Base-by-base conservation (phyloP, 345 rosid species). In the Theobroma cacao region DNA sequence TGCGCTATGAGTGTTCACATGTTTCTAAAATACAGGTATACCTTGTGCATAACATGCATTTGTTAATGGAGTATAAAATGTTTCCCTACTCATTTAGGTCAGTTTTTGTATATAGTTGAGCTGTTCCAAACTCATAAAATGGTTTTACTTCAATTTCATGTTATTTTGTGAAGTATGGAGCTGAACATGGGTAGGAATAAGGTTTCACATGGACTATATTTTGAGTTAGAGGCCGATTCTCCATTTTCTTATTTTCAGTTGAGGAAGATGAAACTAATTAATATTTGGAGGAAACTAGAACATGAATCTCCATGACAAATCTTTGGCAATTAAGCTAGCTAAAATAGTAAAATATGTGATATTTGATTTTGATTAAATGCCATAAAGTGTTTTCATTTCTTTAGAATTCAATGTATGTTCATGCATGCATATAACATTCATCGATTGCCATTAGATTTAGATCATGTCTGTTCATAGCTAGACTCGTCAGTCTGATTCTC, bases 1-100 rank as follows among this genome's bases (percentile, higher is more conserved):
- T 96, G 58, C 90, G 95, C 52, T 88, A 84, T 26, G 99, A 96
- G 76, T 96, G 97, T 82, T 94, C 94, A 34, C 93, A 87, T 78
- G 64, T 69, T 80, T 96, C 97, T 41, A 87, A 88, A 83, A 77
- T 84, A 76, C 97, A 92, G 97, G 99, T 92, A 66, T 22, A 22
- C 40, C 6, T 26, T 63, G 65, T 58, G 22, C 64, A 34, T 55
- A n/a, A 55, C 43, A 24, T 72, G 7, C 38, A 47, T 47, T 7
- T 15, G 28, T 47, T 10, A 47, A 47, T 11, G 47, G 15, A 38
- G 9, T 36, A 17, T 47, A 24, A 3, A 34, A 34, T 5, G 52
- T 41, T 40, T 24, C 55, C 5, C 0, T 28, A 28, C 14, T 47
- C 22, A 15, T 48, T 48, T 48, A 48, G 9, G 8, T 30, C n/a